Percentiles rank a stretch among this genome's conserved stretches.
Conservation (phyloP, 768 basidiomycete genomes). For the Russula brevipes region DNA sequence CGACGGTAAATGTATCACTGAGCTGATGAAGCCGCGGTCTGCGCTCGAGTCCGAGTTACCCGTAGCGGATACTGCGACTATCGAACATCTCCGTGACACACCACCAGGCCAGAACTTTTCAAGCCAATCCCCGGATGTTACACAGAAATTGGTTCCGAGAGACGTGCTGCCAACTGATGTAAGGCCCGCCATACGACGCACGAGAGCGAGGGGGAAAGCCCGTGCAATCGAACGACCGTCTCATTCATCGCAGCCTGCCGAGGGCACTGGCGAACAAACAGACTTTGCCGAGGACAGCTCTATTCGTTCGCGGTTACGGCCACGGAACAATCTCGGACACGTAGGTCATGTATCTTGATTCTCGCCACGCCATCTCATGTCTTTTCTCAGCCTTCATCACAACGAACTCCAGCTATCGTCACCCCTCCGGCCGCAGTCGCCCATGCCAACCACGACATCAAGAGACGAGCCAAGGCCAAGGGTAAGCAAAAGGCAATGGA, state of each 20-base stretch:
- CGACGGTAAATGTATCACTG: conserved; percentile 67
- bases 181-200: not conserved
- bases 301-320: conserved; percentile 24
- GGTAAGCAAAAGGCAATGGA: conserved; percentile 22
- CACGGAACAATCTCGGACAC: conserved; percentile 19
- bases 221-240: not conserved
- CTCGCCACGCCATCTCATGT: not conserved
- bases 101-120: not conserved
- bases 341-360: conserved; percentile 5
- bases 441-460: not conserved
- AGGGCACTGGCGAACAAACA: not conserved
- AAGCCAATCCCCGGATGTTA: not conserved
- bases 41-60: not conserved
- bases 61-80: not conserved
- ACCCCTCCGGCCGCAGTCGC: not conserved
- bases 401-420: not conserved
- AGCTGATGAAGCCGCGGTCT: conserved; percentile 45
- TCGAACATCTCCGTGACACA: not conserved
- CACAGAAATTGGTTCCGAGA: not conserved
- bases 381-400: not conserved
- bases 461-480: conserved; percentile 17
- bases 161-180: not conserved
- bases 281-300: not conserved
- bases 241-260: not conserved
- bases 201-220: not conserved